These are phyloP conservation scores for Gossypium trilobum DNA, from an alignment of 441 rosid species.

Conservation along the genomic window DNA sequence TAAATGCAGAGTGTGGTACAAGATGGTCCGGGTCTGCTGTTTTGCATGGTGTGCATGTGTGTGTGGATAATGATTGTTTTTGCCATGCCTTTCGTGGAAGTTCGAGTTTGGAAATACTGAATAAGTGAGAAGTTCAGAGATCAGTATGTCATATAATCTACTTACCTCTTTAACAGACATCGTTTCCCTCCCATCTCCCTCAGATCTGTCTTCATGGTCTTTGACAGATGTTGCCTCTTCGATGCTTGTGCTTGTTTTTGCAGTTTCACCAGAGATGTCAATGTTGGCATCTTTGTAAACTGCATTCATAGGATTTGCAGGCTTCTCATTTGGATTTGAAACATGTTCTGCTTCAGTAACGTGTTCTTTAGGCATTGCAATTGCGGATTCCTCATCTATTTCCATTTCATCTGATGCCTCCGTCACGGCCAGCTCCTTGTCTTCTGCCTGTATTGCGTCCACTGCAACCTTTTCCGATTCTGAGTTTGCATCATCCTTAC, in stretches of 20 bases:
- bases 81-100: not conserved
- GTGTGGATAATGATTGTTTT: not conserved
- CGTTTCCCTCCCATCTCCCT: conserved; percentile 9
- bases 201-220: conserved; percentile 16
- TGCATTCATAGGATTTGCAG: conserved; percentile 4
- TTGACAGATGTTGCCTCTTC: not conserved
- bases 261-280: conserved; percentile 12
- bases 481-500: not conserved
- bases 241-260: conserved; percentile 13
- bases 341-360: not conserved
- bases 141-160: not conserved
- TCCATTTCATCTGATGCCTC: conserved; percentile 15
- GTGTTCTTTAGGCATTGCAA: conserved; percentile 3
- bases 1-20: not conserved
- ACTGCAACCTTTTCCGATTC: not conserved
- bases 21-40: not conserved
- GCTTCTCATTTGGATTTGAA: conserved; percentile 13
- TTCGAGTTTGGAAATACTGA: not conserved
- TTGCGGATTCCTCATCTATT: not conserved
- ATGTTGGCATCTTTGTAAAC: conserved; percentile 2
- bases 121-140: not conserved
- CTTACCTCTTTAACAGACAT: not conserved
- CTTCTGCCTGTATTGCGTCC: not conserved
- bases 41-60: not conserved
- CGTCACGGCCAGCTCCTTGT: not conserved